Evolutionary conservation across 176 grass and related monocot species (phyloP).

Genomic region (Carex kokanica): DNA sequence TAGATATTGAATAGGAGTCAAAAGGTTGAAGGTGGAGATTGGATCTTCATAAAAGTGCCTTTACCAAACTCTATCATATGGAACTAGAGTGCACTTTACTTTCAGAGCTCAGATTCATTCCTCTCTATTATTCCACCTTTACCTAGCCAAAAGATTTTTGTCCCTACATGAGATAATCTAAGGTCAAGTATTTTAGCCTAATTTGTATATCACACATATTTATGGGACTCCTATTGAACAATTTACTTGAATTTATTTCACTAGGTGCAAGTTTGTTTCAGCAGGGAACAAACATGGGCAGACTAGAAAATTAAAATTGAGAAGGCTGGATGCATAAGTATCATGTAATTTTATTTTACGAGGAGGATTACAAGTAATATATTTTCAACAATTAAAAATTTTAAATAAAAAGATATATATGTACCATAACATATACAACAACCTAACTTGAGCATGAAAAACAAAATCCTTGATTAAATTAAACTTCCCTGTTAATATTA

Average conservation of each 20-base stretch:
- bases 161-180: not conserved
- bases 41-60: conserved; percentile 13
- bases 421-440: no score
- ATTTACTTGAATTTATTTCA: not conserved
- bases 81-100: not conserved
- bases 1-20: not conserved
- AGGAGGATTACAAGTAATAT: no score
- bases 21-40: not conserved
- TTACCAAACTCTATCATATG: conserved; percentile 25
- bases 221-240: no score
- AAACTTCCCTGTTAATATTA: not conserved
- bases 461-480: not conserved
- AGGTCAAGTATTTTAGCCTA: not conserved
- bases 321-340: no score
- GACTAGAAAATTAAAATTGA: no score
- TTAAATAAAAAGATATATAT: no score
- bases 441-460: no score
- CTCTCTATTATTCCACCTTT: conserved; percentile 19
- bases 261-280: not conserved
- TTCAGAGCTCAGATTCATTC: conserved; percentile 8
- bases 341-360: no score
- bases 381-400: no score
- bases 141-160: not conserved
- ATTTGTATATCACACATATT: not conserved
- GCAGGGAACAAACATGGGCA: not conserved